Evolutionary conservation across 139 green algal genomes (phyloP).

Genomic region (Chlamydomonas asymmetrica): DNA sequence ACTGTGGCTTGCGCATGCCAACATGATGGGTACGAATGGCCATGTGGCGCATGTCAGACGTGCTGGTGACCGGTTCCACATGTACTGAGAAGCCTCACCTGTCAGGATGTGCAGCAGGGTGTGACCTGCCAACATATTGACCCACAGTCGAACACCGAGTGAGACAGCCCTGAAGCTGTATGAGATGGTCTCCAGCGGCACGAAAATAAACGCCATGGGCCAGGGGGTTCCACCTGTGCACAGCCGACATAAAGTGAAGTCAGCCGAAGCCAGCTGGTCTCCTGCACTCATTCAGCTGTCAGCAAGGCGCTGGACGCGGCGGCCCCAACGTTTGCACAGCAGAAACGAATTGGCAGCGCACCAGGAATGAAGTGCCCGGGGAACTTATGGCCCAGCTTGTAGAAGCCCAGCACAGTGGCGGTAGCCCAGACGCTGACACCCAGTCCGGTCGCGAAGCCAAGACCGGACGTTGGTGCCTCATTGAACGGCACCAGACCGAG

Average conservation of each 20-base stretch:
- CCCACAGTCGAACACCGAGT: conserved; percentile 54
- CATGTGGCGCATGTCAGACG: too few relatives aligned
- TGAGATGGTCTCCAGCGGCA: conserved; percentile 55
- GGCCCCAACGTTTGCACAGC: too few relatives aligned
- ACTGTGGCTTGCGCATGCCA: too few relatives aligned
- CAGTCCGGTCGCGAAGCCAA: conserved; percentile 55
- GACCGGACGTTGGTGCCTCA: conserved; percentile 49
- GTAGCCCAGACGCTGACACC: conserved; percentile 52
- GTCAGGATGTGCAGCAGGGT: conserved; percentile 59
- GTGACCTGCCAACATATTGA: conserved; percentile 59
- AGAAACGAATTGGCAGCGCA: too few relatives aligned
- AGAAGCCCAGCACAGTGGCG: conserved; percentile 45
- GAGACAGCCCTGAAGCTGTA: conserved; percentile 54
- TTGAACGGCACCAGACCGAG: conserved; percentile 52
- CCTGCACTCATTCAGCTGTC: neutral
- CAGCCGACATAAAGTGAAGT: too few relatives aligned
- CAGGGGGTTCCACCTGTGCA: conserved; percentile 47
- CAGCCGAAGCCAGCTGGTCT: neutral
- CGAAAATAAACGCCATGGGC: conserved; percentile 60
- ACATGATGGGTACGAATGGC: too few relatives aligned
- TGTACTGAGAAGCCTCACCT: conserved; percentile 29
- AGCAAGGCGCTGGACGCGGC: too few relatives aligned
- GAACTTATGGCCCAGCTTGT: conserved; percentile 53
- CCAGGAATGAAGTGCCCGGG: conserved; percentile 55
- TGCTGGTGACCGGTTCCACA: too few relatives aligned